Percentiles rank a stretch among this genome's conserved stretches.
Evolutionary conservation across 139 green algal genomes (phyloP).

Genomic region (Raphidocelis subcapitata): DNA sequence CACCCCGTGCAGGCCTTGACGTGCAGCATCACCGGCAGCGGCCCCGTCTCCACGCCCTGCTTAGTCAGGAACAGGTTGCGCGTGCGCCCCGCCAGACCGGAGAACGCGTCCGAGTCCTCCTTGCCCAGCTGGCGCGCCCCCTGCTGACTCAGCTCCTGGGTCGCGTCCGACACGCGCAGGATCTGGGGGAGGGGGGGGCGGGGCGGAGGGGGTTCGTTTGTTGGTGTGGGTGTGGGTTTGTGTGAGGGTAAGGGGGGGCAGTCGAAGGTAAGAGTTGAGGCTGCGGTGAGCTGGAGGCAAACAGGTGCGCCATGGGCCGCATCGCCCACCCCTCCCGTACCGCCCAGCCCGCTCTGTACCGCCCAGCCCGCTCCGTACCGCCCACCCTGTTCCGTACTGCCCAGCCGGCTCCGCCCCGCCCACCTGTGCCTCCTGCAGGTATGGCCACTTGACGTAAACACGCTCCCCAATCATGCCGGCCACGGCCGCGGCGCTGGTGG

Average conservation of each 20-base stretch:
- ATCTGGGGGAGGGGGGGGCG: too few species aligned
- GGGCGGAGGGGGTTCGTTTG: too few species aligned
- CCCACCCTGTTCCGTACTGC: neutral
- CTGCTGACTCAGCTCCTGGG: slow-evolving; percentile 7
- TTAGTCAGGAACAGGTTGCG: slow-evolving; percentile 29
- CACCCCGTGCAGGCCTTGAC: slow-evolving; percentile 66
- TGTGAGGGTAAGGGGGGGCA: too few species aligned
- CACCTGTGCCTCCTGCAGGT: slow-evolving; percentile 68
- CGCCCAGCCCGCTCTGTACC: too few species aligned
- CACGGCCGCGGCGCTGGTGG: neutral
- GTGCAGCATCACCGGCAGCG: slow-evolving; percentile 58
- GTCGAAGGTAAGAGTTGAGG: too few species aligned
- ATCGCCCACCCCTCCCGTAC: too few species aligned
- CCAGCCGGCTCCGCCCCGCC: neutral
- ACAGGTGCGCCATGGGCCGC: too few species aligned
- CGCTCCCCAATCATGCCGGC: slow-evolving; percentile 59
- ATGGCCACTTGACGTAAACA: slow-evolving; percentile 88
- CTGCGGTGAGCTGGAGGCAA: too few species aligned
- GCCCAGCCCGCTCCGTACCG: too few species aligned
- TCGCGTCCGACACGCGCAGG: slow-evolving; percentile 14
- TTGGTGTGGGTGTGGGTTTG: too few species aligned
- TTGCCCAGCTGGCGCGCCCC: too few species aligned
- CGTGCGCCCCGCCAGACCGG: neutral
- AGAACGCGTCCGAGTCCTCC: too few species aligned
- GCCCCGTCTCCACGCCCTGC: slow-evolving; percentile 58